Conservation (phyloP, 345 rosid species). For the Camelina neglecta region DNA sequence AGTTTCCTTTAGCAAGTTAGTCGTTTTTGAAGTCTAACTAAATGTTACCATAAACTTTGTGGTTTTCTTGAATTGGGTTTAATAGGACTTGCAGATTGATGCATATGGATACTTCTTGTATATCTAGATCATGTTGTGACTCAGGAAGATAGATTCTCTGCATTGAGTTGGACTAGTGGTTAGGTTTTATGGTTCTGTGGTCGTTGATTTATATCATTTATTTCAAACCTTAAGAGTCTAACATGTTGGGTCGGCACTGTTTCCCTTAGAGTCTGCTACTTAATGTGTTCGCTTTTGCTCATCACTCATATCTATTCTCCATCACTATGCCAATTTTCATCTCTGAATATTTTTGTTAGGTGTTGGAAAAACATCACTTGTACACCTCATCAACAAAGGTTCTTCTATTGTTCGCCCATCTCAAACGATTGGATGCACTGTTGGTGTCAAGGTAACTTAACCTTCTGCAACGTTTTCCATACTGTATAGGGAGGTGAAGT, state of each 20-base stretch:
- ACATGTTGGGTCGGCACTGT: neutral
- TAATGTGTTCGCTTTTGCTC: conserved; percentile 7
- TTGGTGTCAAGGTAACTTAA: conserved; percentile 82
- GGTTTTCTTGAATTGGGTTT: neutral
- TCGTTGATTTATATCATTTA: neutral
- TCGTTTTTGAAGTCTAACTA: no score
- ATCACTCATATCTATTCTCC: conserved; percentile 5
- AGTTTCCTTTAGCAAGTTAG: neutral
- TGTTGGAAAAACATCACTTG: conserved; percentile 95
- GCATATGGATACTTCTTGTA: neutral
- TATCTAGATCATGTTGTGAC: conserved; percentile 4
- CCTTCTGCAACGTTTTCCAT: conserved; percentile 16
- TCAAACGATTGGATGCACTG: conserved; percentile 96
- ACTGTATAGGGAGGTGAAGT: conserved; percentile 19
- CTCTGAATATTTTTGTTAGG: conserved; percentile 52
- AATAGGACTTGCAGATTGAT: conserved; percentile 8
- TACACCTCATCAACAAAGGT: conserved; percentile 84
- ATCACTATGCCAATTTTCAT: conserved; percentile 26
- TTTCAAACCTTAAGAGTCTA: conserved; percentile 1
- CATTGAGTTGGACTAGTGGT: conserved; percentile 35
- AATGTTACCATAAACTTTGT: neutral
- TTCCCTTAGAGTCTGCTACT: conserved; percentile 1
- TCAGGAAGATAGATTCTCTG: conserved; percentile 20
- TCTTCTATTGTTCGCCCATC: conserved; percentile 70
- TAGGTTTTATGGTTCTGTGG: conserved; percentile 11